Conservation (phyloP, 2,329 filamentous ascomycete genomes). For the Cercospora zeae-maydis region DNA sequence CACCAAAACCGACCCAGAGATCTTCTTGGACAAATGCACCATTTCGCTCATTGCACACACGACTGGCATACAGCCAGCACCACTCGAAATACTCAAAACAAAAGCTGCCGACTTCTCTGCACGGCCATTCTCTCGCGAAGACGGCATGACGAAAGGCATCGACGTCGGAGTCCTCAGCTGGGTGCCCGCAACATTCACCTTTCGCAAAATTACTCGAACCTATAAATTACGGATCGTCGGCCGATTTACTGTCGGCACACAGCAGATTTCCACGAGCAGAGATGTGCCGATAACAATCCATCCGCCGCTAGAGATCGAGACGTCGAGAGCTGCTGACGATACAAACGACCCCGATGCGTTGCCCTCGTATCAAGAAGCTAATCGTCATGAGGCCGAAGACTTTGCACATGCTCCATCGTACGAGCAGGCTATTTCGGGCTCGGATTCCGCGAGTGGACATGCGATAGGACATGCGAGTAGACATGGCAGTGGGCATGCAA, state of each 20-base stretch:
- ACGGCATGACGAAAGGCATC: slow-evolving; percentile 13
- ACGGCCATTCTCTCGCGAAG: slow-evolving; percentile 13
- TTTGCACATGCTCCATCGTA: slow-evolving; percentile 6
- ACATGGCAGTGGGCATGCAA: too few relatives aligned
- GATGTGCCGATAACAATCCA: slow-evolving; percentile 14
- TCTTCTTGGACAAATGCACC: slow-evolving; percentile 19
- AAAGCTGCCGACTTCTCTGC: slow-evolving; percentile 10
- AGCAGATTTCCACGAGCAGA: slow-evolving; percentile 7
- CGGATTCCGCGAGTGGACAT: not conserved
- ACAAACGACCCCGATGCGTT: not conserved
- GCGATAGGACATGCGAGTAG: too few relatives aligned
- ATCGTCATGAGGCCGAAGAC: not conserved
- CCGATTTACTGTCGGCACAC: slow-evolving; percentile 15
- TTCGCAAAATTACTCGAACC: slow-evolving; percentile 8
- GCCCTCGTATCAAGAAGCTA: slow-evolving; percentile 12
- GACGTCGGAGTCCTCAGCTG: slow-evolving; percentile 14
- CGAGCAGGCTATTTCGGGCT: slow-evolving; percentile 4
- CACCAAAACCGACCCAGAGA: slow-evolving; percentile 5
- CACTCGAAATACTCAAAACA: slow-evolving; percentile 13
- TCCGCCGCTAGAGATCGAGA: slow-evolving; percentile 4
- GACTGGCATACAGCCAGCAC: slow-evolving; percentile 9
- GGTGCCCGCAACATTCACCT: slow-evolving; percentile 14
- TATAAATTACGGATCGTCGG: slow-evolving; percentile 19
- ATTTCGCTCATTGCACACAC: slow-evolving; percentile 19
- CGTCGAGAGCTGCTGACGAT: not conserved